Conservation (phyloP, 2,329 filamentous ascomycete genomes). For the Colletotrichum falcatum region DNA sequence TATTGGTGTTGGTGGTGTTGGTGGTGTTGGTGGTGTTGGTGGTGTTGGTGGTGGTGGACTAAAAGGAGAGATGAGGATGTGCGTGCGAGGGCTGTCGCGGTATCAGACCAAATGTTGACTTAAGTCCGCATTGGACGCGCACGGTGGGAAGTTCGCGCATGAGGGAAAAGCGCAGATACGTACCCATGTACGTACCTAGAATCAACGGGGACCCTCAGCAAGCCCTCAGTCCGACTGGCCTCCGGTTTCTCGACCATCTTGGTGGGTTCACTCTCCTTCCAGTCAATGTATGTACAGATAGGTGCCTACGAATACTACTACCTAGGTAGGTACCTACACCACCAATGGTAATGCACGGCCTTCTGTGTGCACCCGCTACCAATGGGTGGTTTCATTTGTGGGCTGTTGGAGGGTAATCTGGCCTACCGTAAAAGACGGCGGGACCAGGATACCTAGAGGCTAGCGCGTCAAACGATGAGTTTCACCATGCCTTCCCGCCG, state of each 20-base stretch:
- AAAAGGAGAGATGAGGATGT: constrained; percentile 27
- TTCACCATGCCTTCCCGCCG: constrained; percentile 38
- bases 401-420: constrained; percentile 1
- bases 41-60: not conserved
- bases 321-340: too few species aligned
- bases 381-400: not conserved
- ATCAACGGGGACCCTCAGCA: constrained; percentile 21
- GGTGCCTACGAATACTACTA: too few species aligned
- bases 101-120: constrained; percentile 37
- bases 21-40: not conserved
- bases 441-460: constrained; percentile 8
- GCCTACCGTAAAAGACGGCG: constrained; percentile 13
- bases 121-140: constrained; percentile 28
- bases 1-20: too few species aligned
- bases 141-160: constrained; percentile 39
- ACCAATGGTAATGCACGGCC: constrained; percentile 14
- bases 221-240: constrained; percentile 3
- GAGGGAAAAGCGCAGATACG: constrained; percentile 31
- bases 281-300: not conserved
- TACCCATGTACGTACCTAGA: not conserved
- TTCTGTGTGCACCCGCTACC: not conserved
- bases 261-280: not conserved
- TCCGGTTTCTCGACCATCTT: not conserved
- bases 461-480: constrained; percentile 29
- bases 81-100: constrained; percentile 35